These are phyloP conservation scores for Athelia psychrophila DNA, from an alignment of 1,284 basidiomycete genomes.

Conservation along the genomic window DNA sequence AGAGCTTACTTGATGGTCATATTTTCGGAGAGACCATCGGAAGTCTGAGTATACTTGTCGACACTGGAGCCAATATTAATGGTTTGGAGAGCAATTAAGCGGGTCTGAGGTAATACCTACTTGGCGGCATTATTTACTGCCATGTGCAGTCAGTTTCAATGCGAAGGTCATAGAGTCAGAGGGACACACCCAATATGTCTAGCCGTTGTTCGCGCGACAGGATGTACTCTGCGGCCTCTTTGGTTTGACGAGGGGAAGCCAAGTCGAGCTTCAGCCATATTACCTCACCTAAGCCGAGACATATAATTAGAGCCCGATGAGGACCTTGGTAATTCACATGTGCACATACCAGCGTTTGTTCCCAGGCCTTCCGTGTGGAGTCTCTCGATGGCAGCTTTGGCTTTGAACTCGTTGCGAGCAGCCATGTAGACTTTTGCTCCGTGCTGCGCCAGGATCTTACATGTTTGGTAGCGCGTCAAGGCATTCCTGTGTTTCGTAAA, in stretches of 20 bases:
- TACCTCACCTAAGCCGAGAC: constrained; percentile 16
- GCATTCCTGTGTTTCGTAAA: constrained; percentile 10
- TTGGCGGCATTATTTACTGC: constrained; percentile 53
- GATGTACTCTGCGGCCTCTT: too few species aligned
- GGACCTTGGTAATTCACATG: constrained; percentile 30
- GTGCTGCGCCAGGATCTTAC: constrained; percentile 8
- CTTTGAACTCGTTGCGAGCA: constrained; percentile 10
- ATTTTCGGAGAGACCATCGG: constrained; percentile 24
- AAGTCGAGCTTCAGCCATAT: too few species aligned
- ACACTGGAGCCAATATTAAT: not conserved
- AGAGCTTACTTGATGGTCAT: constrained; percentile 41
- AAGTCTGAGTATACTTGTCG: not conserved
- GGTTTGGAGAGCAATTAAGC: too few species aligned
- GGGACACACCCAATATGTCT: too few species aligned
- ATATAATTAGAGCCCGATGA: constrained; percentile 18
- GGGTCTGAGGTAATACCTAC: constrained; percentile 23
- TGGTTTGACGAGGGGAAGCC: too few species aligned
- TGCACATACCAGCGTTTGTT: constrained; percentile 25
- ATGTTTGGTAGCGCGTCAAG: constrained; percentile 20
- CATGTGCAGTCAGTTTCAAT: not conserved
- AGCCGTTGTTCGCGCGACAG: too few species aligned
- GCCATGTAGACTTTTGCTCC: constrained; percentile 16
- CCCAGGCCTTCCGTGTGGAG: constrained; percentile 7
- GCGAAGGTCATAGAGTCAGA: constrained; percentile 5
- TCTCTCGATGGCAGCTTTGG: constrained; percentile 6